Evolutionary conservation across 2,329 filamentous ascomycete genomes (phyloP).

Genomic region (Fusarium nisikadoi): DNA sequence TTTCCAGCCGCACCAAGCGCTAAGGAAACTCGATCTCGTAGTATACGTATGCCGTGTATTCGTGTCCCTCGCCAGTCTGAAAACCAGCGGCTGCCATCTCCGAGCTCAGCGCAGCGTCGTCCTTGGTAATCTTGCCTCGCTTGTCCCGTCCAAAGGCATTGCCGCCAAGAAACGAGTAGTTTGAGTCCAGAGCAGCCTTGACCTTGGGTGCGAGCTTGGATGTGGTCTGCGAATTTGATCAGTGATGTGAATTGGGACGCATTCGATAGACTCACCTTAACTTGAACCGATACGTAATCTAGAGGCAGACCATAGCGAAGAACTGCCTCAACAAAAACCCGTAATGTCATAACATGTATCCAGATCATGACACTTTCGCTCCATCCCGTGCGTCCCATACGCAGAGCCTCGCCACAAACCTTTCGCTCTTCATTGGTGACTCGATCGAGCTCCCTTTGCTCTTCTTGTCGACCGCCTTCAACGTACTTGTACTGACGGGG

Average conservation of each 20-base stretch:
- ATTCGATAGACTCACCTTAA: conserved; percentile 75
- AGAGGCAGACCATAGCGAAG: conserved; percentile 92
- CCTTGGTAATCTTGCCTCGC: conserved; percentile 89
- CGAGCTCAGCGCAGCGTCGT: conserved; percentile 80
- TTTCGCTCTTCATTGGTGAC: conserved; percentile 88
- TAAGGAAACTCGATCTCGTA: conserved; percentile 87
- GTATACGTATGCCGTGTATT: conserved; percentile 97
- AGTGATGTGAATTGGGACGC: conserved; percentile 2
- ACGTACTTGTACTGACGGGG: conserved; percentile 94
- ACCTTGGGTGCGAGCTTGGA: conserved; percentile 84
- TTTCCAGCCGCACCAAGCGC: conserved; percentile 13
- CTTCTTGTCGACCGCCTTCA: conserved; percentile 88
- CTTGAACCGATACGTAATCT: conserved; percentile 84
- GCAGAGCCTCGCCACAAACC: conserved; percentile 90
- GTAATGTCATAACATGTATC: conserved; percentile 89
- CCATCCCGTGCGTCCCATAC: conserved; percentile 90
- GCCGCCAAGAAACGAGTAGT: conserved; percentile 91
- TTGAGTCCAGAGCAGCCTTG: conserved; percentile 80
- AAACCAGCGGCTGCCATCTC: conserved; percentile 85
- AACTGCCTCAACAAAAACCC: conserved; percentile 98
- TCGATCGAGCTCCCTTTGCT: conserved; percentile 85
- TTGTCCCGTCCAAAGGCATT: conserved; percentile 96
- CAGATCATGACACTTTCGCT: conserved; percentile 96
- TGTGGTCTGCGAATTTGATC: conserved; percentile 69
- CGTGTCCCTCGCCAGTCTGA: conserved; percentile 74